These are phyloP conservation scores for Calendula officinalis DNA, from an alignment of 129 eudicot genomes.

Conservation along the genomic window DNA sequence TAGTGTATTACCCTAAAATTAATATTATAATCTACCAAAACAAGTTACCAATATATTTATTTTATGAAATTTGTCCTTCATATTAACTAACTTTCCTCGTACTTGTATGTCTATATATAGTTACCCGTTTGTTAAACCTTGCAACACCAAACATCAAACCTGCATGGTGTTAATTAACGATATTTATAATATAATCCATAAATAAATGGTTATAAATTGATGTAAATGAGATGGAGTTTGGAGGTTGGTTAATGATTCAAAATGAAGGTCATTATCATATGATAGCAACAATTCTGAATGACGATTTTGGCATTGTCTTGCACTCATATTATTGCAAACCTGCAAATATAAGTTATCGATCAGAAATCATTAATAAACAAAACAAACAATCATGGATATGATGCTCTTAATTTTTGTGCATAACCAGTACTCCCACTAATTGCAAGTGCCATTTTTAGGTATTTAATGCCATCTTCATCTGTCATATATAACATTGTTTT, in stretches of 20 bases:
- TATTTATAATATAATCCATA: no score
- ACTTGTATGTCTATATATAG: no score
- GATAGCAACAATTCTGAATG: slow-evolving; percentile 37
- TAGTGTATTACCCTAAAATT: no score
- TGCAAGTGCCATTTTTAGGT: slow-evolving; percentile 20
- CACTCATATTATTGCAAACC: slow-evolving; percentile 35
- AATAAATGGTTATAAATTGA: no score
- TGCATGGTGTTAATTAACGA: no score
- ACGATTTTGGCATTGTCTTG: slow-evolving; percentile 38
- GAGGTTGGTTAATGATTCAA: background rate
- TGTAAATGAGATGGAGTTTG: background rate
- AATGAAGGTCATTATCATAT: slow-evolving; percentile 32
- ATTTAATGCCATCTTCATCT: slow-evolving; percentile 8
- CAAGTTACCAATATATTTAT: no score
- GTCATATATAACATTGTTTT: no score
- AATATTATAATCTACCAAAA: no score
- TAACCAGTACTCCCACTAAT: slow-evolving; percentile 20
- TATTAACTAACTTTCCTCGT: no score
- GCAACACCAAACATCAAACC: no score
- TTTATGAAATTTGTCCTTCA: no score
- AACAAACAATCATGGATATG: slow-evolving; percentile 15
- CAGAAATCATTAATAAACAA: slow-evolving; percentile 25
- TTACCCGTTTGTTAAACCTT: no score
- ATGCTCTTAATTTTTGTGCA: slow-evolving; percentile 37
- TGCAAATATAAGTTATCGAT: slow-evolving; percentile 7